phyloP scores from a whole-genome alignment of 805 yeast species.

The Candida montana region DNA sequence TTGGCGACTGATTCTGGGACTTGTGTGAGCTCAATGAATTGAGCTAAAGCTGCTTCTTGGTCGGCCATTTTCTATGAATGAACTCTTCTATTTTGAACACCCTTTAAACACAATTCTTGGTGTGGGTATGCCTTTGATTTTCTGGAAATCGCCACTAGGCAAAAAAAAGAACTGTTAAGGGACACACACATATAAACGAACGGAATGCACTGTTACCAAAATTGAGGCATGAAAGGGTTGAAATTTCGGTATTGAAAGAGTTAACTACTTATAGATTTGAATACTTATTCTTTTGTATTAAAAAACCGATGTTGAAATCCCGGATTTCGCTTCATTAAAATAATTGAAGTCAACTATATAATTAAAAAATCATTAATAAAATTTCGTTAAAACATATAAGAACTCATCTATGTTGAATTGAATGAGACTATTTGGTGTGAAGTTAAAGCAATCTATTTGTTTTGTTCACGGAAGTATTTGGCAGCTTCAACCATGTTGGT shows the following conservation, averaged over 20 bases:
- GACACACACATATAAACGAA: conserved; percentile 1
- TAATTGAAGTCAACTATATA: conserved; percentile 9
- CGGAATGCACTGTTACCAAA: no score
- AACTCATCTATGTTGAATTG: conserved; percentile 11
- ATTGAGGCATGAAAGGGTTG: no score
- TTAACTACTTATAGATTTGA: neutral
- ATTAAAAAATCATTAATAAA: conserved; percentile 10
- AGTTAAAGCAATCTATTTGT: conserved; percentile 15
- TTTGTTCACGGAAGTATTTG: conserved; percentile 74
- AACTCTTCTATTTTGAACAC: no score
- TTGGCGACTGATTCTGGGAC: conserved; percentile 18
- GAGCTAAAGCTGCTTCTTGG: conserved; percentile 6
- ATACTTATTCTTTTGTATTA: conserved; percentile 8
- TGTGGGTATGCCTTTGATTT: no score
- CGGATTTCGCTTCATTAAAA: conserved; percentile 10
- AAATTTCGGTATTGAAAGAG: no score
- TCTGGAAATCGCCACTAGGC: conserved; percentile 4
- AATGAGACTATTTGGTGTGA: conserved; percentile 2
- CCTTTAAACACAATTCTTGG: no score
- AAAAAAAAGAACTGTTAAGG: neutral
- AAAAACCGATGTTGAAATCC: conserved; percentile 14
- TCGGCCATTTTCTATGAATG: conserved; percentile 12
- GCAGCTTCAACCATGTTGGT: conserved; percentile 99
- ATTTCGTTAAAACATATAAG: conserved; percentile 3
- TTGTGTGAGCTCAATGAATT: conserved; percentile 19